Evolutionary conservation across 2,329 filamentous ascomycete genomes (phyloP).

Genomic region (Cryphonectria carpinicola): DNA sequence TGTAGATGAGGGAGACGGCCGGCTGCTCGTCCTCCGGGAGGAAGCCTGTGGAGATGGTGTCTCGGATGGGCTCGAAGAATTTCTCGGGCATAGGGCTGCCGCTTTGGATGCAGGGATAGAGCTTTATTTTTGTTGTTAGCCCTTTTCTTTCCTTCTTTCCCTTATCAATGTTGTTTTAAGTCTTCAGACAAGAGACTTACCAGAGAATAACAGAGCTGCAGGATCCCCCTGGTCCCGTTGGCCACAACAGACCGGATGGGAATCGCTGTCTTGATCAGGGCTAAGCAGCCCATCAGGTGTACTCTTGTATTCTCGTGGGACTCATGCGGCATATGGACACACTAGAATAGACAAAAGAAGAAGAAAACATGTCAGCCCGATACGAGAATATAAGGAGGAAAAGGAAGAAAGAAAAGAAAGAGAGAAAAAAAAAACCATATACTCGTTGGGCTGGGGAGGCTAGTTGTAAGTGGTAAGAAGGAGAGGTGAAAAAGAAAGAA

Average conservation of each 20-base stretch:
- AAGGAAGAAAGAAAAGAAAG: no score
- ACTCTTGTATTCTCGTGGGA: slow-evolving; percentile 55
- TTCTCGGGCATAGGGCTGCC: slow-evolving; percentile 44
- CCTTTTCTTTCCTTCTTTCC: no score
- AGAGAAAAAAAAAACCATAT: no score
- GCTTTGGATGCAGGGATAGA: slow-evolving; percentile 49
- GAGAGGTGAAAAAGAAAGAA: slow-evolving; percentile 2
- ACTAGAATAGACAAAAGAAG: neutral
- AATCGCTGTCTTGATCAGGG: slow-evolving; percentile 55
- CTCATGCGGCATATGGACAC: slow-evolving; percentile 39
- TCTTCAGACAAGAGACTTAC: slow-evolving; percentile 38
- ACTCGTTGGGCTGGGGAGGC: no score
- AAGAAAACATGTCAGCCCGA: neutral
- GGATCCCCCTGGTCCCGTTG: slow-evolving; percentile 54
- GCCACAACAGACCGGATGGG: slow-evolving; percentile 44
- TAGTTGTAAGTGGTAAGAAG: neutral
- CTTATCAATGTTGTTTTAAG: no score
- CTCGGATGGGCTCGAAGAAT: slow-evolving; percentile 47
- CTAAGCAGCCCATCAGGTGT: slow-evolving; percentile 63
- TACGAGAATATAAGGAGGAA: no score
- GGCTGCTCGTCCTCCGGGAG: slow-evolving; percentile 44
- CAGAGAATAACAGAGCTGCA: slow-evolving; percentile 61
- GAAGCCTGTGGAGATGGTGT: slow-evolving; percentile 27
- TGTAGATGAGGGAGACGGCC: slow-evolving; percentile 45
- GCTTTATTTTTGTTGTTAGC: slow-evolving; percentile 36